phyloP scores from a whole-genome alignment of 768 basidiomycete species.

The Hygrocybe punicea region DNA sequence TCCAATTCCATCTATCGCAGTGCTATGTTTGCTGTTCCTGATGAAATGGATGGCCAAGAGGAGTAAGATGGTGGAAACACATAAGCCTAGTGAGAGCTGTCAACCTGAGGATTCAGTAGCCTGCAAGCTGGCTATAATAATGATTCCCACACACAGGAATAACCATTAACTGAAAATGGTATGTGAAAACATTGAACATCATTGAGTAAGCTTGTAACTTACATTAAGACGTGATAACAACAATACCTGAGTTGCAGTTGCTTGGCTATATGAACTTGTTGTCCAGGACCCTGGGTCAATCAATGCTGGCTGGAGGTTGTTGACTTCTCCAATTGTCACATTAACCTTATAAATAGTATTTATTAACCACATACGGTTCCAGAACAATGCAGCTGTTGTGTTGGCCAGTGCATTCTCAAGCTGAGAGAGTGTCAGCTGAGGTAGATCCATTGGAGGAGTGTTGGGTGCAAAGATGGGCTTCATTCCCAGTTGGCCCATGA shows the following conservation, averaged over 20 bases:
- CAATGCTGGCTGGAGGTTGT: neutral
- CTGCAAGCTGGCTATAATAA: neutral
- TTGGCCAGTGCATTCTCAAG: conserved; percentile 12
- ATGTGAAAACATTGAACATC: too few species aligned
- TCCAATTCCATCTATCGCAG: neutral
- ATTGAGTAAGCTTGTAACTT: too few species aligned
- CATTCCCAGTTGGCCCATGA: neutral
- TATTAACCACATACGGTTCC: conserved; percentile 8
- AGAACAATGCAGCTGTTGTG: conserved; percentile 6
- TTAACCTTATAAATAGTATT: neutral
- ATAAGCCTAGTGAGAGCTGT: neutral
- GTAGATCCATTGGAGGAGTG: neutral
- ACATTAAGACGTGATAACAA: too few species aligned
- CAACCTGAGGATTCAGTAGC: neutral
- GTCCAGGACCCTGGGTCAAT: too few species aligned
- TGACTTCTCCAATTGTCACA: neutral
- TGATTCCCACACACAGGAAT: neutral
- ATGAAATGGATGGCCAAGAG: neutral
- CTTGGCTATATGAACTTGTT: too few species aligned
- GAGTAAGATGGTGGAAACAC: neutral
- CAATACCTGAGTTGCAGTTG: too few species aligned
- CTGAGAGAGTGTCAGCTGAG: conserved; percentile 3
- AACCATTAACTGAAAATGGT: too few species aligned
- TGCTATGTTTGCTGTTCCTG: neutral
- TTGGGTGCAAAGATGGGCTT: neutral